Percentiles rank a stretch among this genome's conserved stretches.
phyloP scores from a whole-genome alignment of 306 rosid species.

The Canavalia gladiata region DNA sequence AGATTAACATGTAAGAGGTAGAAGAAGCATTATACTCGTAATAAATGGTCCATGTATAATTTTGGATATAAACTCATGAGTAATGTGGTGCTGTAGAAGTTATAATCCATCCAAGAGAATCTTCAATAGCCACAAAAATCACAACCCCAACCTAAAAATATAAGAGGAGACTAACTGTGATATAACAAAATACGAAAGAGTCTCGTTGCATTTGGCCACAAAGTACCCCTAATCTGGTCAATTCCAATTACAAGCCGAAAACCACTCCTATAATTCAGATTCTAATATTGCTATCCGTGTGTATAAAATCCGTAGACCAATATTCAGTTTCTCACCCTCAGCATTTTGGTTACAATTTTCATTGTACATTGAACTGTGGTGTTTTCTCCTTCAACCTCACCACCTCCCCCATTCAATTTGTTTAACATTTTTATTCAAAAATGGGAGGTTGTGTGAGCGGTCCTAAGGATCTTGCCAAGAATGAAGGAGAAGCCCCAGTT shows the following conservation, averaged over 20 bases:
- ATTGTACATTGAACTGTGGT: conserved; percentile 6
- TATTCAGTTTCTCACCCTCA: conserved; percentile 46
- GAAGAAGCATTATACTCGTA: too few relatives aligned
- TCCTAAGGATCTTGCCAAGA: conserved; percentile 61
- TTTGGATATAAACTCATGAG: too few relatives aligned
- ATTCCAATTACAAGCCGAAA: conserved; percentile 27
- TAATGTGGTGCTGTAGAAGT: too few relatives aligned
- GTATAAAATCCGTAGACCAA: conserved; percentile 35
- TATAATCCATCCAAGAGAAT: too few relatives aligned
- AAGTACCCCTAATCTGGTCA: conserved; percentile 13
- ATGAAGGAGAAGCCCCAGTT: conserved; percentile 39
- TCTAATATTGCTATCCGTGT: background rate
- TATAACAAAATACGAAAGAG: conserved; percentile 46
- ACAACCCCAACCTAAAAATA: too few relatives aligned
- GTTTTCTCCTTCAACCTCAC: conserved; percentile 6
- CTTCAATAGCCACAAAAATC: too few relatives aligned
- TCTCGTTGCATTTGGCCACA: conserved; percentile 37
- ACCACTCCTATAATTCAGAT: conserved; percentile 48
- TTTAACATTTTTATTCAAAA: background rate
- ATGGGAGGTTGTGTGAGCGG: conserved; percentile 96
- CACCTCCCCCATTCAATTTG: conserved; percentile 41
- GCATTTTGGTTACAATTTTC: background rate
- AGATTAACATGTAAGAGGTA: too few relatives aligned
- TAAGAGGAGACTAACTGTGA: background rate
- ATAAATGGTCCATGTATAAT: too few relatives aligned